These are phyloP conservation scores for Flaveria trinervia DNA, from an alignment of 129 eudicot species.

Conservation along the genomic window DNA sequence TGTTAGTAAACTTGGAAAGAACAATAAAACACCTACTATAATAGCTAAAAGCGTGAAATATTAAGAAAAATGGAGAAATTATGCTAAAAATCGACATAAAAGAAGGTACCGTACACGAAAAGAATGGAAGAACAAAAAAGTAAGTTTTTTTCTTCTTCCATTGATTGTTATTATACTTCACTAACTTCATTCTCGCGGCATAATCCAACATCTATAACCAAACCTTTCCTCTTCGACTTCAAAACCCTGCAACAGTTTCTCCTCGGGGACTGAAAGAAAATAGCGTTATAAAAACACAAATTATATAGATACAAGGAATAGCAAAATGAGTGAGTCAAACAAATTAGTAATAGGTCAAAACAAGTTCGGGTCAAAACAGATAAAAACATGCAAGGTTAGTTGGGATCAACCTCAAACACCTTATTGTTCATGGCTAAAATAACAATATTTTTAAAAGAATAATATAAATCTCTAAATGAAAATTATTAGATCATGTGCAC, in stretches of 20 bases:
- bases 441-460: background rate
- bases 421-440: background rate
- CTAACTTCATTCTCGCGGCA: slow-evolving; percentile 69
- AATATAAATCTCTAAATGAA: background rate
- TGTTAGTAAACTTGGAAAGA: slow-evolving; percentile 37
- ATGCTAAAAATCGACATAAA: slow-evolving; percentile 38
- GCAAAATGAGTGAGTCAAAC: background rate
- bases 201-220: slow-evolving; percentile 69
- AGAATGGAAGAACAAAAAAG: slow-evolving; percentile 18
- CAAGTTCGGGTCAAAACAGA: background rate
- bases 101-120: slow-evolving; percentile 38
- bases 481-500: background rate
- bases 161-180: slow-evolving; percentile 42
- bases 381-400: too few relatives aligned
- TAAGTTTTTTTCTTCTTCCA: background rate
- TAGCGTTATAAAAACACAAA: background rate
- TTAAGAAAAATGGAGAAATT: slow-evolving; percentile 33
- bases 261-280: slow-evolving; percentile 61
- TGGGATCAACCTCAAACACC: background rate
- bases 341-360: background rate
- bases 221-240: slow-evolving; percentile 52
- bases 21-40: slow-evolving; percentile 21
- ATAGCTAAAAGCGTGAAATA: slow-evolving; percentile 23
- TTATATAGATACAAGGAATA: background rate
- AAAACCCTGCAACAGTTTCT: slow-evolving; percentile 81